These are phyloP conservation scores for Penicillium italicum DNA, from an alignment of 2,329 filamentous ascomycete species.

Conservation along the genomic window DNA sequence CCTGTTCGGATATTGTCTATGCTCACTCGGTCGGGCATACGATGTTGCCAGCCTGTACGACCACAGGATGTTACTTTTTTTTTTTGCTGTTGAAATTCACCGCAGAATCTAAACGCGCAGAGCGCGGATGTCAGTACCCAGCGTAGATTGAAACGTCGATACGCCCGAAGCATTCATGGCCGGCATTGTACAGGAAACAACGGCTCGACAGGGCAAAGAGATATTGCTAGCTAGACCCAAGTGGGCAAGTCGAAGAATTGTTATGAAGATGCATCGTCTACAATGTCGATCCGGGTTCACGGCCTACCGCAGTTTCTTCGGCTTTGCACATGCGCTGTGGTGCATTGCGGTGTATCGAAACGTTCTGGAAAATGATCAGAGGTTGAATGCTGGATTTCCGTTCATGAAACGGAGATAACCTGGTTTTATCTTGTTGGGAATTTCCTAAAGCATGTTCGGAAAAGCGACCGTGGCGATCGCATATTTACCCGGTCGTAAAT, in stretches of 20 bases:
- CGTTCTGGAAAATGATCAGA: constrained; percentile 10
- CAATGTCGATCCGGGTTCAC: neutral
- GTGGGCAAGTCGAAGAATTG: constrained; percentile 5
- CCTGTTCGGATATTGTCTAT: constrained; percentile 4
- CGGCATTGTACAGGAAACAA: constrained; percentile 1
- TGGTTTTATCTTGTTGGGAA: neutral
- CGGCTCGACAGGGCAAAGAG: neutral
- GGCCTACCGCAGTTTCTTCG: constrained; percentile 2
- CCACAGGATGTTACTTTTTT: constrained; percentile 1
- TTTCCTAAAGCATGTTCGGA: neutral
- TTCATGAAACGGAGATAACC: neutral
- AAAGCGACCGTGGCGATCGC: constrained; percentile 3
- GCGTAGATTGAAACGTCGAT: constrained; percentile 4
- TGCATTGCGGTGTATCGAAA: constrained; percentile 5
- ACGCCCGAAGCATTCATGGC: constrained; percentile 1
- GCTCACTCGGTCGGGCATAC: neutral
- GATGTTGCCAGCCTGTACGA: neutral
- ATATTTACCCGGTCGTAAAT: constrained; percentile 7
- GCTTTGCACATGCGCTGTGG: constrained; percentile 5
- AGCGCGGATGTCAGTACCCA: constrained; percentile 6
- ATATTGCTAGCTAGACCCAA: constrained; percentile 3
- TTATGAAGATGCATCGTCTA: constrained; percentile 5
- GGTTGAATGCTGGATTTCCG: neutral
- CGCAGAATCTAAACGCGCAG: constrained; percentile 2
- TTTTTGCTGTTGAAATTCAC: neutral